Base-by-base conservation (phyloP, 805 yeast species). In the Suhomyces vadensis region DNA sequence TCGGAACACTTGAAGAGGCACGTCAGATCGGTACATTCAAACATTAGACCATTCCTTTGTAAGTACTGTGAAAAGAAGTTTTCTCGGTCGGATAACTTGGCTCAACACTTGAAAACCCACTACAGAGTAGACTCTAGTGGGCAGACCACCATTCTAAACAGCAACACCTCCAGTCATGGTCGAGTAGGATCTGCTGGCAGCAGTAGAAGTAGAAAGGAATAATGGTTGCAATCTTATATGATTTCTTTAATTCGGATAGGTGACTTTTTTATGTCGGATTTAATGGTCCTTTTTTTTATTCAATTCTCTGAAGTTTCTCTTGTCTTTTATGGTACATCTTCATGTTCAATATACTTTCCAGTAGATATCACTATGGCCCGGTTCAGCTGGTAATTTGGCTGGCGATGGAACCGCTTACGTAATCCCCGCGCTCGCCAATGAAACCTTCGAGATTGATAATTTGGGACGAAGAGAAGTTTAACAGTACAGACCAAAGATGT, bases 31-130 rank as follows among this genome's bases (percentile, higher is more conserved):
- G 75, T 71, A 33, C 75, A 71, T 53, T 65, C 72, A n/a, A 69
- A 68, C 48, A 67, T 69, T 42, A 55, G 75, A 13, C 75, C 75
- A 2, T 70, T 69, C 56, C 74, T 68, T 47, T 71, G 75, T 55
- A 69, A 69, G 47, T 67, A 65, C 50, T 71, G 75, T 50, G 75
- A 69, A 17, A 71, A 71, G 61, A 69, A 69, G 56, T 71, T 71
- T 44, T 60, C 66, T 41, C 53, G 75, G 40, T 63, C 70, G 5
- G 75, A 71, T 51, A 71, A 71, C 47, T 62, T 71, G 57, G 74
- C 74, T 5, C 75, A 71, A 49, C 75, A 71, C 49, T 61, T 69
- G 51, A 71, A 71, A 52, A 71, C 75, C 5, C 75, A 71, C 27
- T 41, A 46, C 39, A 22, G 48, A 4, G 48, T 44, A 25, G 48